Percentiles rank a stretch among this genome's conserved stretches.
phyloP scores from a whole-genome alignment of 805 yeast species.

The Candida oleophila region DNA sequence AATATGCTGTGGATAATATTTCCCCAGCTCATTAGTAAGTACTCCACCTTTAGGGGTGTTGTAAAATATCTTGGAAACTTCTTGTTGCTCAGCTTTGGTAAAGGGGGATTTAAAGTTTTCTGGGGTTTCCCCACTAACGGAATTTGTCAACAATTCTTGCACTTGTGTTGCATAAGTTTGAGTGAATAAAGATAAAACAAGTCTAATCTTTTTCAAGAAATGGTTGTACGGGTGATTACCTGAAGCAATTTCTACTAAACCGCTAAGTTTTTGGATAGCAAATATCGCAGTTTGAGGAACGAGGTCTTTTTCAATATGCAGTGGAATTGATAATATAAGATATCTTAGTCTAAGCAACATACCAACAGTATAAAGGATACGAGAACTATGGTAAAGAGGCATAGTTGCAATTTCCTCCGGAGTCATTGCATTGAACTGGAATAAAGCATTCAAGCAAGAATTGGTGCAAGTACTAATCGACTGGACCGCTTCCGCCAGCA shows the following conservation, averaged over 20 bases:
- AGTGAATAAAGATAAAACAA: slow-evolving; percentile 56
- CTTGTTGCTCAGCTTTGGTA: slow-evolving; percentile 16
- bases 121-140: slow-evolving; percentile 19
- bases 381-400: slow-evolving; percentile 56
- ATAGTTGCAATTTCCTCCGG: slow-evolving; percentile 50
- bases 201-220: slow-evolving; percentile 51
- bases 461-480: slow-evolving; percentile 52
- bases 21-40: slow-evolving; percentile 10
- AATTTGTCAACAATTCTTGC: slow-evolving; percentile 24
- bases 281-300: slow-evolving; percentile 47
- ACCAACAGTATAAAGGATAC: slow-evolving; percentile 66
- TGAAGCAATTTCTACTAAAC: slow-evolving; percentile 28
- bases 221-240: slow-evolving; percentile 38
- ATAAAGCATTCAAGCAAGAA: slow-evolving; percentile 52
- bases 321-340: slow-evolving; percentile 53
- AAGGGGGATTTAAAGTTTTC: slow-evolving; percentile 15
- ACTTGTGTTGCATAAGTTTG: slow-evolving; percentile 63
- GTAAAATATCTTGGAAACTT: slow-evolving; percentile 17
- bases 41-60: slow-evolving; percentile 8
- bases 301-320: slow-evolving; percentile 40
- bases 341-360: slow-evolving; percentile 58
- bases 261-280: slow-evolving; percentile 27
- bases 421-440: slow-evolving; percentile 45
- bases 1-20: slow-evolving; percentile 17
- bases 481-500: slow-evolving; percentile 30